These are phyloP conservation scores for Dunaliella primolecta DNA, from an alignment of 139 green algal genomes.

Conservation along the genomic window DNA sequence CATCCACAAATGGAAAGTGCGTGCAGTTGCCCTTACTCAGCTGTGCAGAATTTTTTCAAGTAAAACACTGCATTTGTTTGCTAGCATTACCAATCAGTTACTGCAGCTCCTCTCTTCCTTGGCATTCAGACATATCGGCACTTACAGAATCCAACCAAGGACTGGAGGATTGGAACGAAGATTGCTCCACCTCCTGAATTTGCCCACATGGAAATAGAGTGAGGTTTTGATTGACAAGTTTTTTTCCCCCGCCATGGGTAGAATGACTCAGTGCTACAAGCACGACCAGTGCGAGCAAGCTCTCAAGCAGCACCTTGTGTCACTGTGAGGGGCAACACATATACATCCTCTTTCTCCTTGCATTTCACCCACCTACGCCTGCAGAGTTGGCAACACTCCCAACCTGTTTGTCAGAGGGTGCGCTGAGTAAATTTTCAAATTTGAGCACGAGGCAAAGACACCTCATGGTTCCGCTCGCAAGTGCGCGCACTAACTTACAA, in stretches of 20 bases:
- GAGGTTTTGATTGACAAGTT: too few relatives aligned
- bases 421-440: not conserved
- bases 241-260: too few relatives aligned
- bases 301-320: too few relatives aligned
- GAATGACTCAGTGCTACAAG: not conserved
- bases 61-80: not conserved
- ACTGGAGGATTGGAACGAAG: conserved; percentile 22
- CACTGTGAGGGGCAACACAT: not conserved
- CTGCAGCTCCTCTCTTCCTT: not conserved
- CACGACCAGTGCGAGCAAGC: too few relatives aligned
- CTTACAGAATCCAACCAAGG: conserved; percentile 22
- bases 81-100: not conserved
- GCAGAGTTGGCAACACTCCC: conserved; percentile 12
- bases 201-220: too few relatives aligned
- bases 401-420: conserved; percentile 6
- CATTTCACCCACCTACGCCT: conserved; percentile 12
- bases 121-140: not conserved
- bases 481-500: not conserved
- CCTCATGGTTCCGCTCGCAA: too few relatives aligned
- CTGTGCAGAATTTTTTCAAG: not conserved
- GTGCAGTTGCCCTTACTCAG: not conserved
- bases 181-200: conserved; percentile 17
- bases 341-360: not conserved
- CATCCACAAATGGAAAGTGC: too few relatives aligned
- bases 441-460: not conserved